Evolutionary conservation across 208 protist species (phyloP).

Genomic region (Phytomonas sp.): DNA sequence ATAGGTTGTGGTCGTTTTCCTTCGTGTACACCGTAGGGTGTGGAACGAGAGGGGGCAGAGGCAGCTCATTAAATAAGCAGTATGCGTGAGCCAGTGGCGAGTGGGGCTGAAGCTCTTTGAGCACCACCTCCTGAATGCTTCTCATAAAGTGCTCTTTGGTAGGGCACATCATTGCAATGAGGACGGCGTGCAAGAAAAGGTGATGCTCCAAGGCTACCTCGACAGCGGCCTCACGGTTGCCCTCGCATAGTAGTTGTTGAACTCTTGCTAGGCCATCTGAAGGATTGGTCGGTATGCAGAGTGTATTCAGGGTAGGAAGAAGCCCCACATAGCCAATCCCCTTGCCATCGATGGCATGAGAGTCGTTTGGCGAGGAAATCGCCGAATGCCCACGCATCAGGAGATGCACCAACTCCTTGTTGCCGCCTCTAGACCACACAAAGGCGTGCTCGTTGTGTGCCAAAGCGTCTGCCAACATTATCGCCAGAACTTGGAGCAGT

Average conservation of each 20-base stretch:
- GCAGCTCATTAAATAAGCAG: slow-evolving; percentile 72
- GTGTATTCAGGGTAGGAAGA: slow-evolving; percentile 11
- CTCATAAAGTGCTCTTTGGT: slow-evolving; percentile 61
- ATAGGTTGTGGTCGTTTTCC: neutral
- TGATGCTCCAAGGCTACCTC: slow-evolving; percentile 37
- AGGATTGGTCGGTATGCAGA: neutral
- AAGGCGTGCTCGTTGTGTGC: slow-evolving; percentile 20
- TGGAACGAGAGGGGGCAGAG: slow-evolving; percentile 39
- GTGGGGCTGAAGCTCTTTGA: slow-evolving; percentile 33
- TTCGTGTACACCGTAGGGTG: neutral
- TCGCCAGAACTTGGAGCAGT: slow-evolving; percentile 24
- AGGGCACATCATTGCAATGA: slow-evolving; percentile 85
- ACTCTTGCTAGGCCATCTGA: slow-evolving; percentile 30
- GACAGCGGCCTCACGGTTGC: slow-evolving; percentile 58
- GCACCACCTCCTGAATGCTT: slow-evolving; percentile 47
- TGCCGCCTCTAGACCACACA: slow-evolving; percentile 41
- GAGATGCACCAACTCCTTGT: slow-evolving; percentile 31
- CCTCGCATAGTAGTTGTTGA: slow-evolving; percentile 47
- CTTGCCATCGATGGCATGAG: neutral
- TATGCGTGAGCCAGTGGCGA: slow-evolving; percentile 79
- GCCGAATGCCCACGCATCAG: slow-evolving; percentile 20
- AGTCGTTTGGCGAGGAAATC: neutral
- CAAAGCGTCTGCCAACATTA: slow-evolving; percentile 39
- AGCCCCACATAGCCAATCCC: neutral
- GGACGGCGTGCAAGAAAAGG: slow-evolving; percentile 65